phyloP scores from a whole-genome alignment of 2,329 filamentous ascomycete species.

The Trichophyton mentagrophytes region DNA sequence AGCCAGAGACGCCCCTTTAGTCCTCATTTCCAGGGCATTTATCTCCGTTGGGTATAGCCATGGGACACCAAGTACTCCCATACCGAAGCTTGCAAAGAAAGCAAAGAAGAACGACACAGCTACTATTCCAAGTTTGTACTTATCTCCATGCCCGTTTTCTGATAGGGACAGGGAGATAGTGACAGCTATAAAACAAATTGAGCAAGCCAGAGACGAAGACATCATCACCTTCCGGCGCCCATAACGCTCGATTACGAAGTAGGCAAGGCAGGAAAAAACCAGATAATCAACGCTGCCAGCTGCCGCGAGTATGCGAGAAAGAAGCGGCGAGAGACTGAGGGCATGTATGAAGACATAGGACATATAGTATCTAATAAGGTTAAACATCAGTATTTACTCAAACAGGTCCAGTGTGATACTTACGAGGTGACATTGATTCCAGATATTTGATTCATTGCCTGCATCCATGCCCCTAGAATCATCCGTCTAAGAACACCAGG shows the following conservation, averaged over 20 bases:
- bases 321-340: slow-evolving; percentile 25
- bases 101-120: slow-evolving; percentile 36
- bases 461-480: slow-evolving; percentile 34
- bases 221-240: slow-evolving; percentile 40
- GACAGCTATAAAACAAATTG: slow-evolving; percentile 39
- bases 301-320: slow-evolving; percentile 33
- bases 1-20: slow-evolving; percentile 13
- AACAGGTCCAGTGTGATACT: not conserved
- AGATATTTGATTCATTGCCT: slow-evolving; percentile 26
- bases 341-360: slow-evolving; percentile 35
- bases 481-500: slow-evolving; percentile 31
- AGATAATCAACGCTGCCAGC: slow-evolving; percentile 38
- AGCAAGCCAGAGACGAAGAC: slow-evolving; percentile 36
- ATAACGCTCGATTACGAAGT: slow-evolving; percentile 38
- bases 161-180: slow-evolving; percentile 32
- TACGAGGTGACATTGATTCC: slow-evolving; percentile 27
- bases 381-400: slow-evolving; percentile 5
- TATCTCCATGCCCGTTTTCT: slow-evolving; percentile 28
- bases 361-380: slow-evolving; percentile 21
- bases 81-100: slow-evolving; percentile 30
- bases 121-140: slow-evolving; percentile 36
- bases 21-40: slow-evolving; percentile 13
- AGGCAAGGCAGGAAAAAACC: slow-evolving; percentile 32
- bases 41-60: slow-evolving; percentile 17
- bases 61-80: slow-evolving; percentile 28